Conservation (phyloP, 805 yeast genomes). For the Ascoidea asiatica region DNA sequence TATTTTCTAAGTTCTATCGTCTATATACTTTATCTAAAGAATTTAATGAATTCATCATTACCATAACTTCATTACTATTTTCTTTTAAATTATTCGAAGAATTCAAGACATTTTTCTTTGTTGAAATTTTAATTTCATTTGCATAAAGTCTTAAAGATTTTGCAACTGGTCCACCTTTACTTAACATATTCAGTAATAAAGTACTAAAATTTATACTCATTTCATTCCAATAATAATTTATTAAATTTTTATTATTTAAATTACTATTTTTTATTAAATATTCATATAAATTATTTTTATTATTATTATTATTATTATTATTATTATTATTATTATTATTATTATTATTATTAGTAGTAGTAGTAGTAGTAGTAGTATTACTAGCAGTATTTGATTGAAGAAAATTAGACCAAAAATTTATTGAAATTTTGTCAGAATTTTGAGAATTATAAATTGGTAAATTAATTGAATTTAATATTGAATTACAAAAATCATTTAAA, state of each 20-base stretch:
- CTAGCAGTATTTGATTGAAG: background rate
- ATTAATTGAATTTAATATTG: too few relatives aligned
- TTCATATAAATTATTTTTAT: background rate
- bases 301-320: too few relatives aligned
- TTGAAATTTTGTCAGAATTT: constrained; percentile 2
- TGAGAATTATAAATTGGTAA: constrained; percentile 2
- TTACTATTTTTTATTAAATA: constrained; percentile 2
- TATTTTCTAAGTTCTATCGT: too few relatives aligned
- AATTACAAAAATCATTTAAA: too few relatives aligned
- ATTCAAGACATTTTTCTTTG: constrained; percentile 14
- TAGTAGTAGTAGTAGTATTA: background rate
- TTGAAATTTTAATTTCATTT: constrained; percentile 19
- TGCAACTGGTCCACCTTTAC: constrained; percentile 34
- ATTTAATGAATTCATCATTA: constrained; percentile 8
- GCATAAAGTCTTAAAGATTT: constrained; percentile 25
- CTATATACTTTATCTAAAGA: constrained; percentile 2
- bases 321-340: too few relatives aligned
- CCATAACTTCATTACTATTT: constrained; percentile 6
- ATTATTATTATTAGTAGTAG: background rate
- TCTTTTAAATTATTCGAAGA: constrained; percentile 1
- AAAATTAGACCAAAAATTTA: constrained; percentile 1
- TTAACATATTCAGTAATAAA: constrained; percentile 26
- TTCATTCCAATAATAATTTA: constrained; percentile 19
- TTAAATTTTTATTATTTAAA: constrained; percentile 1
- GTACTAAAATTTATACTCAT: constrained; percentile 22